Percentiles rank a stretch among this genome's conserved stretches.
Conservation (phyloP, 1,284 basidiomycete species). For the Apiotrichum mycotoxinovorans region DNA sequence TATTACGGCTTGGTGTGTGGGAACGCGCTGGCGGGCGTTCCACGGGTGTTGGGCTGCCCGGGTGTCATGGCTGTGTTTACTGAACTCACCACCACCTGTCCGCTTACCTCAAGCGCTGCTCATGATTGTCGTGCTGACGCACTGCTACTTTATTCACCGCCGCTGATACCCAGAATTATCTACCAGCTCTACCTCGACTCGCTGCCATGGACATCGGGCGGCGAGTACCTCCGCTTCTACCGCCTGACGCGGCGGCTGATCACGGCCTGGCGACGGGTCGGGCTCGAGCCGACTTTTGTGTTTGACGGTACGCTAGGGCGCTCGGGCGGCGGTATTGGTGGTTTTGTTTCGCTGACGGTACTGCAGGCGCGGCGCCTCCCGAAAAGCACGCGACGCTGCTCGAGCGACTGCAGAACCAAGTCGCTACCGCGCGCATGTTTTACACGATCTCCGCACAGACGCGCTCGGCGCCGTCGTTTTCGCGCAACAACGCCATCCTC, state of each 20-base stretch:
- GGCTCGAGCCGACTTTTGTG: conserved; percentile 74
- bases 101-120: no score
- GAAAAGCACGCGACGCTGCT: conserved; percentile 71
- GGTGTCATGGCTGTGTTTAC: no score
- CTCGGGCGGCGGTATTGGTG: no score
- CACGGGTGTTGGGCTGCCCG: no score
- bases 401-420: conserved; percentile 57
- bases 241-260: conserved; percentile 58
- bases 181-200: conserved; percentile 64
- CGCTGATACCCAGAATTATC: conserved; percentile 61
- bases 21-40: no score
- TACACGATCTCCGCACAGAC: conserved; percentile 73
- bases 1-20: no score
- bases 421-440: conserved; percentile 69
- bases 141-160: background rate
- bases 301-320: conserved; percentile 69
- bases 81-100: no score
- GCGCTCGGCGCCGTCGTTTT: conserved; percentile 67
- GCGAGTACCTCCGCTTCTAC: conserved; percentile 67
- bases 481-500: conserved; percentile 59
- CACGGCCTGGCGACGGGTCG: conserved; percentile 66
- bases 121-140: background rate
- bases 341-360: background rate
- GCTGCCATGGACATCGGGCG: conserved; percentile 79
- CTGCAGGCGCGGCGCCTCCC: conserved; percentile 63